Evolutionary conservation across 1,139 yeast species (phyloP).

Genomic region (Candida gigantensis): DNA sequence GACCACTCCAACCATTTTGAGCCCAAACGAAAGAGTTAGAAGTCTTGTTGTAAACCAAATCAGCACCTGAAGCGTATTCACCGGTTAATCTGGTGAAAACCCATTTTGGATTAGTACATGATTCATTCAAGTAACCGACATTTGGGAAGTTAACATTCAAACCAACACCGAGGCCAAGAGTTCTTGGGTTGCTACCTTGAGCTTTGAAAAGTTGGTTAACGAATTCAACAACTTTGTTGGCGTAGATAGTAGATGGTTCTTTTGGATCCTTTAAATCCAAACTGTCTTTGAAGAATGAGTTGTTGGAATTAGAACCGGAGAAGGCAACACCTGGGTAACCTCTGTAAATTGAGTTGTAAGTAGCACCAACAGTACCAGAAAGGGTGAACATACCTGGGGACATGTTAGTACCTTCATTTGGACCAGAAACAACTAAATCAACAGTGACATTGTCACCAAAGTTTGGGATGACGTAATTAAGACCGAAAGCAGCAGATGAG

Average conservation of each 20-base stretch:
- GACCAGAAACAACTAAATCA: slow-evolving; percentile 49
- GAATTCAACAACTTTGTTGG: slow-evolving; percentile 32
- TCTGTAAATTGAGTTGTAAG: slow-evolving; percentile 45
- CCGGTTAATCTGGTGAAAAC: slow-evolving; percentile 42
- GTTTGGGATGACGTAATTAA: slow-evolving; percentile 43
- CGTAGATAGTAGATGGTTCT: slow-evolving; percentile 39
- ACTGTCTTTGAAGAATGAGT: slow-evolving; percentile 42
- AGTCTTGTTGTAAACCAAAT: slow-evolving; percentile 33
- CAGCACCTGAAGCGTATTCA: slow-evolving; percentile 27
- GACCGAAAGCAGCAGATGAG: slow-evolving; percentile 43
- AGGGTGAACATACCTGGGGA: slow-evolving; percentile 39
- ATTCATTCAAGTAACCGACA: slow-evolving; percentile 37
- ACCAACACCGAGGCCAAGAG: slow-evolving; percentile 44
- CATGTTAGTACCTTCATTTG: slow-evolving; percentile 48
- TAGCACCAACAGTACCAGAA: slow-evolving; percentile 50
- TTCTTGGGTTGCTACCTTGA: slow-evolving; percentile 31
- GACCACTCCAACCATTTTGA: slow-evolving; percentile 19
- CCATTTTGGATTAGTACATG: slow-evolving; percentile 37
- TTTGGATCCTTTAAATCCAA: slow-evolving; percentile 32
- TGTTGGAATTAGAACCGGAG: slow-evolving; percentile 46
- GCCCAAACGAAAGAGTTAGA: slow-evolving; percentile 23
- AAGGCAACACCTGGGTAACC: slow-evolving; percentile 46
- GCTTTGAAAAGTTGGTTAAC: slow-evolving; percentile 33
- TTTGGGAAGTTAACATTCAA: slow-evolving; percentile 43
- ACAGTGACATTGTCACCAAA: slow-evolving; percentile 32